Base-by-base conservation (phyloP, 306 rosid genomes). In the cucumber (Cucumis sativus) region DNA sequence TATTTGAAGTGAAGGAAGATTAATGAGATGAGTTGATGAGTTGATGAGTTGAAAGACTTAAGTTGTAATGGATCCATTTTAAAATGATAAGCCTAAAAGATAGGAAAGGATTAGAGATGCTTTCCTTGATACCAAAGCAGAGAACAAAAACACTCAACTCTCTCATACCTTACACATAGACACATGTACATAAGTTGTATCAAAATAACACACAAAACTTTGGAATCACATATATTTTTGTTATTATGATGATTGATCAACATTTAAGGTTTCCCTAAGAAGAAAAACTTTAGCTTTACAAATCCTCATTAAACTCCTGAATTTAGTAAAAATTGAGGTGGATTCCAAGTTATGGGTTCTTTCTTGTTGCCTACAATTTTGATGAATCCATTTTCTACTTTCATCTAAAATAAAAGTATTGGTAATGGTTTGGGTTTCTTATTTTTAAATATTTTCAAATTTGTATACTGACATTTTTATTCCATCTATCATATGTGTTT, bases 241-340 rank as follows among this genome's bases (percentile, higher is more conserved):
- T 67, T 67, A 7, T 20, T 45, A 45, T 69, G 39, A 69, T 69
- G 37, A 0, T 69, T 69, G 75, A 45, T 69, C 12, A 69, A 43
- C 6, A 25, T 69, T 69, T 21, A 69, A 69, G 75, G 57, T 69
- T 69, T 69, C 75, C 75, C 0, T 20, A 43, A 41, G 1, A 12
- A 20, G 75, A 3, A 69, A 69, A 43, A 2, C 75, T 69, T 69
- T 45, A 37, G 1, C 75, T 69, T 69, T 14, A 43, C 7, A 69
- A 21, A 12, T 43, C 75, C 57, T 69, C 75, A 69, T 43, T 45
- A 6, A 45, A 6, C 6, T 43, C 3, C 57, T 69, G 1, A 40
- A 39, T 69, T 69, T 69, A 45, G 75, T 13, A 69, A 69, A 69
- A 45, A 45, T 69, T 69, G 75, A 69, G 35, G 75, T 69, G 75